These are phyloP conservation scores for Amauroascus niger DNA, from an alignment of 2,329 filamentous ascomycete genomes.

Conservation along the genomic window DNA sequence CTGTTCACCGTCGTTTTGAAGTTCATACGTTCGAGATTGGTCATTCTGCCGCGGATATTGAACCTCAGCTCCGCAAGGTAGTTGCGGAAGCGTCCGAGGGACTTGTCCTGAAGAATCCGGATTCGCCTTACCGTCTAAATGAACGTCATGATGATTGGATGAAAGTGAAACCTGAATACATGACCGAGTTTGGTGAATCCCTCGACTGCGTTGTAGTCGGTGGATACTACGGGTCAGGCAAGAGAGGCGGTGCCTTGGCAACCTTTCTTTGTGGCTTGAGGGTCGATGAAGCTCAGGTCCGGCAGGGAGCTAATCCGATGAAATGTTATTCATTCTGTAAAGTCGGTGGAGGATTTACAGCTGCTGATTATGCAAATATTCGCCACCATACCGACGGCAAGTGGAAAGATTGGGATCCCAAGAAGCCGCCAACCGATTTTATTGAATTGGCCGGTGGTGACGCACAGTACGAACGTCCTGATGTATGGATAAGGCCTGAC, in stretches of 20 bases:
- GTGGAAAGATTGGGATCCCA: conserved; percentile 76
- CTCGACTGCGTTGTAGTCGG: conserved; percentile 84
- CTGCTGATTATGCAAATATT: conserved; percentile 74
- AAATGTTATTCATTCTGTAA: conserved; percentile 94
- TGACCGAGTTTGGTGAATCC: conserved; percentile 89
- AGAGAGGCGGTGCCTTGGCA: conserved; percentile 69
- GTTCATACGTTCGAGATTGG: conserved; percentile 64
- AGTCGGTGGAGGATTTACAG: conserved; percentile 86
- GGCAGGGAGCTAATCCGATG: conserved; percentile 48
- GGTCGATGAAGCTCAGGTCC: conserved; percentile 58
- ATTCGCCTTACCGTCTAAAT: conserved; percentile 75
- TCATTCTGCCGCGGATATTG: conserved; percentile 60
- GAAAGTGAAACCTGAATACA: conserved; percentile 98
- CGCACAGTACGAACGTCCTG: conserved; percentile 65
- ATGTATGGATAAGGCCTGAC: conserved; percentile 84
- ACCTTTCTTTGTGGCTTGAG: conserved; percentile 86
- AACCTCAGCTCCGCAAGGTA: conserved; percentile 67
- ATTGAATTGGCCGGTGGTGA: conserved; percentile 75
- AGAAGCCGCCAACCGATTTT: conserved; percentile 63
- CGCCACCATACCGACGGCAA: conserved; percentile 79
- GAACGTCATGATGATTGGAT: conserved; percentile 93
- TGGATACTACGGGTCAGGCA: conserved; percentile 84
- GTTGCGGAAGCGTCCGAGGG: conserved; percentile 83
- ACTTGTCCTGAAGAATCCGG: conserved; percentile 84
- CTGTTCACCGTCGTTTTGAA: conserved; percentile 68